Evolutionary conservation across 108 stramenopile species (phyloP), one percentile per base, ranked within the genome.

Genomic region (Skeletonema menzelii): DNA sequence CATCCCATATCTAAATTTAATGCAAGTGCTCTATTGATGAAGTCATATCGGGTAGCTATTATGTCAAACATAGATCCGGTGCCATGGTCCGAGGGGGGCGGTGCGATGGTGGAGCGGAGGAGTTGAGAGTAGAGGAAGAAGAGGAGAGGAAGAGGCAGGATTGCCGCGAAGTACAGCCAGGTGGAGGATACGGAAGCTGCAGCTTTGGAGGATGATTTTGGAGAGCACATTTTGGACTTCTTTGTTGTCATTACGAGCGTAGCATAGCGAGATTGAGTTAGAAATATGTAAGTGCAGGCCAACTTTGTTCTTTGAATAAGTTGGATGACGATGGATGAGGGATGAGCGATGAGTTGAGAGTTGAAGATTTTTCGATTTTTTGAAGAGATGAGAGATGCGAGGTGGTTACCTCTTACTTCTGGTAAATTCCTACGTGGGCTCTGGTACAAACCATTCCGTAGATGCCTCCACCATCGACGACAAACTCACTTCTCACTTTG

Each of bases 51-150:
- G 8, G 59, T 63, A 17, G 97, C 97, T 63, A 97, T 95, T 22
- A 65, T 27, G 82, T 97, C 95, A 72, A 97, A 97, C 97, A 97
- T 97, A 24, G 68, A 68, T 13, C 93, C 93, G 5, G 83, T 80
- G 24, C 93, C 93, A 56, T 84, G 77, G 65, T 85, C 84, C 12
- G 77, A 34, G 22, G 84, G 75, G 11, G 88, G 88, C 32, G 80
- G 53, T 13, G 77, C 46, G 34, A 78, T 69, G 32, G 65, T 70
- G 15, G 69, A 57, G 37, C 67, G 58, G 24, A 76, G 75, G 17
- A 78, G 38, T 63, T 71, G 69, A 17, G 65, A 59, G 31, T 67
- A 34, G 65, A 78, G 46, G 7, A 78, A 27, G 59, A 78, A 12
- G 10, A 59, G 57, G 14, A 77, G 6, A 1, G 77, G 77, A 8